Percentiles rank a stretch among this genome's conserved stretches.
phyloP scores from a whole-genome alignment of 2,329 filamentous ascomycete genomes.

The Sporothrix phasma region DNA sequence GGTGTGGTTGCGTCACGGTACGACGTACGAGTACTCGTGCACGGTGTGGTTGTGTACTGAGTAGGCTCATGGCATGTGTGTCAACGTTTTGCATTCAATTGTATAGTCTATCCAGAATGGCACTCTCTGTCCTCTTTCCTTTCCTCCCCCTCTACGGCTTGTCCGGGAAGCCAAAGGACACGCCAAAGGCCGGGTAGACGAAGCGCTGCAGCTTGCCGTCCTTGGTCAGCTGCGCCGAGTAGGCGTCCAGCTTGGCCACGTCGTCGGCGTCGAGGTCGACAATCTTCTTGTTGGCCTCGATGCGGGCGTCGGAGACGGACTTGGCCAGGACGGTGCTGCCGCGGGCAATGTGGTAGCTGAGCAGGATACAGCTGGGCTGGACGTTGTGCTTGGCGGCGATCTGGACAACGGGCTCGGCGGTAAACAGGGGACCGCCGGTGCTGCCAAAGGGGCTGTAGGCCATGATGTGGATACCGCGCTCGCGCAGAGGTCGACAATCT shows the following conservation, averaged over 20 bases:
- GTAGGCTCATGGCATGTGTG: too few relatives aligned
- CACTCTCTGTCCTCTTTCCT: too few relatives aligned
- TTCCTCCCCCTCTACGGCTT: slow-evolving; percentile 31
- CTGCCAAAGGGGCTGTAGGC: slow-evolving; percentile 61
- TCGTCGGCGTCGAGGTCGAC: slow-evolving; percentile 57
- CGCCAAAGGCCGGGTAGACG: slow-evolving; percentile 58
- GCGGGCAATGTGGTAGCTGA: slow-evolving; percentile 63
- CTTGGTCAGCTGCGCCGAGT: slow-evolving; percentile 40
- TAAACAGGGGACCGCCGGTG: slow-evolving; percentile 54
- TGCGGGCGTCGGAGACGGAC: slow-evolving; percentile 57
- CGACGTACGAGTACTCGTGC: too few relatives aligned
- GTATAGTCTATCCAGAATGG: too few relatives aligned
- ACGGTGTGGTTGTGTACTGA: too few relatives aligned
- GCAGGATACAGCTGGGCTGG: slow-evolving; percentile 50
- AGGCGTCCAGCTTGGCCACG: slow-evolving; percentile 44
- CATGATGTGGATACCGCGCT: slow-evolving; percentile 60
- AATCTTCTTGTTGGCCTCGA: slow-evolving; percentile 59
- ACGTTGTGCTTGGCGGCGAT: slow-evolving; percentile 54
- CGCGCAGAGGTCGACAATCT: slow-evolving; percentile 59
- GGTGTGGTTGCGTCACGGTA: too few relatives aligned
- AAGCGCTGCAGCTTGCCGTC: slow-evolving; percentile 48
- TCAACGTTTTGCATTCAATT: too few relatives aligned
- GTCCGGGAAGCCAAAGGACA: slow-evolving; percentile 65
- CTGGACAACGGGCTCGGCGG: slow-evolving; percentile 51
- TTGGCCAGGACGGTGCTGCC: slow-evolving; percentile 64